Evolutionary conservation across 345 rosid species (phyloP).

Genomic region (Anacardium occidentale): DNA sequence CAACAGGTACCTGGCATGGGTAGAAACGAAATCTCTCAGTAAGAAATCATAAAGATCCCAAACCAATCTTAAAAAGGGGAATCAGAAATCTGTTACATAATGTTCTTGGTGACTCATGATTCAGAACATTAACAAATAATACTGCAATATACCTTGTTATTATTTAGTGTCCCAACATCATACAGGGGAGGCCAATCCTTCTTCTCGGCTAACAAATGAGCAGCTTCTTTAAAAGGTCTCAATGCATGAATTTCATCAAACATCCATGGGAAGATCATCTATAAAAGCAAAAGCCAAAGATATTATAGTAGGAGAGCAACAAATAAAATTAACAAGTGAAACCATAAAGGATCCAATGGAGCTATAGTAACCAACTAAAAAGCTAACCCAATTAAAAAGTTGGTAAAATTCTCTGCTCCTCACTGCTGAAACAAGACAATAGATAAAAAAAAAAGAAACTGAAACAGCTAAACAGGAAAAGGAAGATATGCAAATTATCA

Average conservation of each 20-base stretch:
- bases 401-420: neutral
- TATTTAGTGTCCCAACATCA: conserved; percentile 41
- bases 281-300: conserved; percentile 21
- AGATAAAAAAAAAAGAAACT: neutral
- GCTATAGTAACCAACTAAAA: neutral
- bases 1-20: conserved; percentile 68
- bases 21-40: neutral
- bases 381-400: neutral
- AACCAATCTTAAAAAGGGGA: neutral
- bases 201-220: conserved; percentile 69
- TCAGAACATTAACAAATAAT: neutral
- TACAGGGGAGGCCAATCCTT: conserved; percentile 82
- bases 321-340: neutral
- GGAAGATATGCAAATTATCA: neutral
- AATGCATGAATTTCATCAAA: conserved; percentile 79
- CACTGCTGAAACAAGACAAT: neutral
- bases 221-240: conserved; percentile 66
- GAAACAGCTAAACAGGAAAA: too few species aligned
- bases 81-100: neutral
- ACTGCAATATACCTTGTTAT: conserved; percentile 55
- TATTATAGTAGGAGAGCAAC: neutral
- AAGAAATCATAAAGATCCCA: neutral
- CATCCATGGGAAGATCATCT: conserved; percentile 92
- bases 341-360: neutral
- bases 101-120: neutral